phyloP scores from a whole-genome alignment of 352 stramenopile species.

The Phytophthora melonis region DNA sequence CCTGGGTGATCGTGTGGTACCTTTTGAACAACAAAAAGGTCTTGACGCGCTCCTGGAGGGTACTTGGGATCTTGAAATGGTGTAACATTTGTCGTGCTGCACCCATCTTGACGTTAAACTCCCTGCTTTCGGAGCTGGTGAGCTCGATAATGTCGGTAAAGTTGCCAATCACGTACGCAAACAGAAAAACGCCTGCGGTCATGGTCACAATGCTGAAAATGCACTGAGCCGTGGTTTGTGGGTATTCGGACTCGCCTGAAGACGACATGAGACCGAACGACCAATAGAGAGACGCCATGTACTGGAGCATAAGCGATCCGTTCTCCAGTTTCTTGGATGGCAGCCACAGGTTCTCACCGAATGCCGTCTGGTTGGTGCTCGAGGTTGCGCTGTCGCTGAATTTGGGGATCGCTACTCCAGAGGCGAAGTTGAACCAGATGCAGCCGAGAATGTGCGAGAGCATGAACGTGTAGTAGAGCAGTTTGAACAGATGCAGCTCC shows the following conservation, averaged over 20 bases:
- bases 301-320: conserved; percentile 40
- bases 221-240: conserved; percentile 50
- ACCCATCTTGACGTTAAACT: conserved; percentile 62
- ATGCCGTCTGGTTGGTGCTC: conserved; percentile 7
- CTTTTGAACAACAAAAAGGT: conserved; percentile 69
- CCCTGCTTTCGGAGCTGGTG: conserved; percentile 60
- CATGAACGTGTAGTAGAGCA: conserved; percentile 71
- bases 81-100: conserved; percentile 56
- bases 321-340: conserved; percentile 36
- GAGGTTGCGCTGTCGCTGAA: not conserved
- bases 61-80: conserved; percentile 56
- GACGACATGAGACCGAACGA: conserved; percentile 67
- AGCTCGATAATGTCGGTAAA: conserved; percentile 66
- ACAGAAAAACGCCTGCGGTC: conserved; percentile 69
- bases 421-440: conserved; percentile 65
- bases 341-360: conserved; percentile 44
- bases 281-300: conserved; percentile 67
- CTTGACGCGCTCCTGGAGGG: conserved; percentile 58
- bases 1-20: conserved; percentile 72
- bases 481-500: conserved; percentile 64
- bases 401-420: not conserved
- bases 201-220: conserved; percentile 63
- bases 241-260: conserved; percentile 51
- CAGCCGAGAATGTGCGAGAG: conserved; percentile 59
- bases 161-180: conserved; percentile 75